These are phyloP conservation scores for Rhodomyrtus psidioides DNA, from an alignment of 441 rosid species.

Conservation along the genomic window DNA sequence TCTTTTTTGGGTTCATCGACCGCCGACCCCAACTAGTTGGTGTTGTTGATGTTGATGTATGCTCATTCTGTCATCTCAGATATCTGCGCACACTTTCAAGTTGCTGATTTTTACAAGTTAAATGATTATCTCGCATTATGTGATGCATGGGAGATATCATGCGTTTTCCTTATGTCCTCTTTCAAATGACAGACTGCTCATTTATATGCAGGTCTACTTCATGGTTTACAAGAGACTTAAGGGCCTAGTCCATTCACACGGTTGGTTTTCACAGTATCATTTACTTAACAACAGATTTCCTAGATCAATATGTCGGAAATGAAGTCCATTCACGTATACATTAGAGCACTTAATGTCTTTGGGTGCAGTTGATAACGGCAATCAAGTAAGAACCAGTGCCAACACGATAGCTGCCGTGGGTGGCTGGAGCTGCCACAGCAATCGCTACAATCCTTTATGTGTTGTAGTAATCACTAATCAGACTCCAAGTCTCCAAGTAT, in stretches of 20 bases:
- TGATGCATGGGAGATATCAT: no score
- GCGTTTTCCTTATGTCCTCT: background rate
- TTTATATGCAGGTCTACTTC: constrained; percentile 69
- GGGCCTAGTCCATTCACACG: constrained; percentile 53
- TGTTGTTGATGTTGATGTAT: no score
- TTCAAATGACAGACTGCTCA: constrained; percentile 19
- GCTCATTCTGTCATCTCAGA: no score
- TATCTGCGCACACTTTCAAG: no score
- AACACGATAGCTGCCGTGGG: constrained; percentile 88
- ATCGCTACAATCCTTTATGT: constrained; percentile 84
- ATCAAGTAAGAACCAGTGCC: constrained; percentile 50
- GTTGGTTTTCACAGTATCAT: constrained; percentile 34
- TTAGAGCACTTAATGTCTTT: background rate
- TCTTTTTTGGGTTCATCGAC: no score
- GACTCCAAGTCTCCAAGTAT: constrained; percentile 82
- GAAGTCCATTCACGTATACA: background rate
- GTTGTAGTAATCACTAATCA: constrained; percentile 95
- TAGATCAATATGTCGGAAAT: background rate
- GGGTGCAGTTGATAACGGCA: constrained; percentile 32
- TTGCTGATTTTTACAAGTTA: no score
- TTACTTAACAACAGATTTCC: background rate
- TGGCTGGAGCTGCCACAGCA: constrained; percentile 90
- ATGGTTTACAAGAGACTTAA: constrained; percentile 63
- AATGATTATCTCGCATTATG: no score
- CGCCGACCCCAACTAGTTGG: no score